These are phyloP conservation scores for Rhynchosporium agropyri DNA, from an alignment of 2,329 filamentous ascomycete genomes.

Conservation along the genomic window DNA sequence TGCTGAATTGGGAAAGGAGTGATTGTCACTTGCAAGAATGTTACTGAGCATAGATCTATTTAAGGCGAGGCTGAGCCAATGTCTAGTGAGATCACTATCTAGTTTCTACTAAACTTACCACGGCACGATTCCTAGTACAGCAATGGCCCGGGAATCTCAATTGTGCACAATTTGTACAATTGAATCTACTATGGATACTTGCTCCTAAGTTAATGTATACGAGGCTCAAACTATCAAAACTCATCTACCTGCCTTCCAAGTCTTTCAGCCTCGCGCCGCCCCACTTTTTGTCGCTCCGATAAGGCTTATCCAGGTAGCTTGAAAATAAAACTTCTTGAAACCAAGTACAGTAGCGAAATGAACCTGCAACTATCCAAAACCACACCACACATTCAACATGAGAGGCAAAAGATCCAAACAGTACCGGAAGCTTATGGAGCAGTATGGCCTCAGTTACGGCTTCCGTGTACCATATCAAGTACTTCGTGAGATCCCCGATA, in stretches of 20 bases:
- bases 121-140: too few species aligned
- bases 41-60: too few species aligned
- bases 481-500: slow-evolving; percentile 54
- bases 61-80: not conserved
- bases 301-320: slow-evolving; percentile 17
- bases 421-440: slow-evolving; percentile 90
- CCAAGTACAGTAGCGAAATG: not conserved
- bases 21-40: not conserved
- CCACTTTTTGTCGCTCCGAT: slow-evolving; percentile 1
- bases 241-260: not conserved
- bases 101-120: too few species aligned
- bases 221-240: too few species aligned
- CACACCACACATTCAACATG: slow-evolving; percentile 50
- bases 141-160: too few species aligned
- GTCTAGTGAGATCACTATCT: not conserved
- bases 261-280: slow-evolving; percentile 12
- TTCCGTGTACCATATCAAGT: slow-evolving; percentile 96
- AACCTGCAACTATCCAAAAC: not conserved
- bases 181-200: too few species aligned
- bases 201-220: too few species aligned
- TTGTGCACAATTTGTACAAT: too few species aligned
- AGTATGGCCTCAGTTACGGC: slow-evolving; percentile 83
- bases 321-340: slow-evolving; percentile 9
- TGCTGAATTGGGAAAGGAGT: not conserved
- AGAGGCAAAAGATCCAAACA: slow-evolving; percentile 71